phyloP scores from a whole-genome alignment of 2,329 filamentous ascomycete genomes.

The Pseudonectria buxi region DNA sequence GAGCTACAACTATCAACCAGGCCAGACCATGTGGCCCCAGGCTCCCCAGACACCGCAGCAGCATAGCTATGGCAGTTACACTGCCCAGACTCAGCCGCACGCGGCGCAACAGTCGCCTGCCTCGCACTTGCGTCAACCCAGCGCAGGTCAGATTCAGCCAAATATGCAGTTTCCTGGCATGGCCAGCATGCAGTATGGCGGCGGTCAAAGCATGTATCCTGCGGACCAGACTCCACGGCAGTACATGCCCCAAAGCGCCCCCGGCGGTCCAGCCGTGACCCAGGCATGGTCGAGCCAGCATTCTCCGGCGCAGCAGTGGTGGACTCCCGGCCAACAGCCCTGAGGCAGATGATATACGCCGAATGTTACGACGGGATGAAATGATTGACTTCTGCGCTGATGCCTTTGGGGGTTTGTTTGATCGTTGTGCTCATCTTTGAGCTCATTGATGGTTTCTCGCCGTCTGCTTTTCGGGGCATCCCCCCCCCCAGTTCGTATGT shows the following conservation, averaged over 20 bases:
- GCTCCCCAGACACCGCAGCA: conserved; percentile 57
- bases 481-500: conserved; percentile 11
- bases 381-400: conserved; percentile 9
- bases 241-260: conserved; percentile 59
- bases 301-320: conserved; percentile 54
- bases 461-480: conserved; percentile 3
- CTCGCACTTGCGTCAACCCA: conserved; percentile 54
- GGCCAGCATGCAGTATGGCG: conserved; percentile 52
- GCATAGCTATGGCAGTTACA: conserved; percentile 46
- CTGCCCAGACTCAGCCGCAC: conserved; percentile 45
- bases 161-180: conserved; percentile 58
- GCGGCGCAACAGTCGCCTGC: conserved; percentile 46
- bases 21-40: conserved; percentile 58
- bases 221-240: conserved; percentile 58
- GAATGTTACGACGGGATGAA: conserved; percentile 19
- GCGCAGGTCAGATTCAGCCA: conserved; percentile 49
- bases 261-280: conserved; percentile 42
- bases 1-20: conserved; percentile 57
- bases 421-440: no score
- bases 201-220: conserved; percentile 52
- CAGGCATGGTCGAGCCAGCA: conserved; percentile 55
- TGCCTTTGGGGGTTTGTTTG: conserved; percentile 7
- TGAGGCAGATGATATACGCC: conserved; percentile 9
- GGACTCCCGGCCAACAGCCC: conserved; percentile 45
- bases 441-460: no score